Conservation (phyloP, 331 rosid species). For the Cucumis variabilis region DNA sequence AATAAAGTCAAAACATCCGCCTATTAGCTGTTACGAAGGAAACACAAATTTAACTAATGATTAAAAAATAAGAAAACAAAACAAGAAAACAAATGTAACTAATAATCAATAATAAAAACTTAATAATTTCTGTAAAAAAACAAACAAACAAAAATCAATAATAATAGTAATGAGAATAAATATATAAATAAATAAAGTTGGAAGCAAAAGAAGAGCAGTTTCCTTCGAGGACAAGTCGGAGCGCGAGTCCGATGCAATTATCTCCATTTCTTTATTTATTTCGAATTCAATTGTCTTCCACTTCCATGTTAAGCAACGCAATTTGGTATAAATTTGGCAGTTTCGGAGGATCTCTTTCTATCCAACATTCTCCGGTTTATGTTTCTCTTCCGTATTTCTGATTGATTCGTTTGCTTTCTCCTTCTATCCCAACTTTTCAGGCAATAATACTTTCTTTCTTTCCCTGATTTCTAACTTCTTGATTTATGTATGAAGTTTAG, state of each 20-base stretch:
- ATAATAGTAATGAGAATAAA: not conserved
- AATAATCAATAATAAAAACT: too few relatives aligned
- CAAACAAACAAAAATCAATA: not conserved
- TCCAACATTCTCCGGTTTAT: not conserved
- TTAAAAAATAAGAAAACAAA: too few relatives aligned
- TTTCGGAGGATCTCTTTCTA: not conserved
- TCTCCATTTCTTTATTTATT: not conserved
- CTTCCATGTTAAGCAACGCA: constrained; percentile 20
- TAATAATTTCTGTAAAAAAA: not conserved
- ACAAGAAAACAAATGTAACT: too few relatives aligned
- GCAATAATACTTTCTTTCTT: not conserved
- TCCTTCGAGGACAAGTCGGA: constrained; percentile 20
- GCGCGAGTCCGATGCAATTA: not conserved
- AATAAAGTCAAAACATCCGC: not conserved
- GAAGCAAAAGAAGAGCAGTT: not conserved
- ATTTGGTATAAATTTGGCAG: constrained; percentile 5
- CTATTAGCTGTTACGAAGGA: not conserved
- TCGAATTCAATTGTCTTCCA: constrained; percentile 24
- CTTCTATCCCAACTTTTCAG: constrained; percentile 1
- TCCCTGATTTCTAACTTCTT: too few relatives aligned
- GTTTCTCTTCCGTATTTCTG: not conserved
- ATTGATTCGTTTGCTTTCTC: not conserved
- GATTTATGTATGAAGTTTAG: not conserved
- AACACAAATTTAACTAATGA: not conserved
- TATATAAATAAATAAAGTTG: not conserved